Evolutionary conservation across 2,329 filamentous ascomycete genomes (phyloP), one percentile per base, ranked within the genome.

Genomic region (Chlorencoelia australis): DNA sequence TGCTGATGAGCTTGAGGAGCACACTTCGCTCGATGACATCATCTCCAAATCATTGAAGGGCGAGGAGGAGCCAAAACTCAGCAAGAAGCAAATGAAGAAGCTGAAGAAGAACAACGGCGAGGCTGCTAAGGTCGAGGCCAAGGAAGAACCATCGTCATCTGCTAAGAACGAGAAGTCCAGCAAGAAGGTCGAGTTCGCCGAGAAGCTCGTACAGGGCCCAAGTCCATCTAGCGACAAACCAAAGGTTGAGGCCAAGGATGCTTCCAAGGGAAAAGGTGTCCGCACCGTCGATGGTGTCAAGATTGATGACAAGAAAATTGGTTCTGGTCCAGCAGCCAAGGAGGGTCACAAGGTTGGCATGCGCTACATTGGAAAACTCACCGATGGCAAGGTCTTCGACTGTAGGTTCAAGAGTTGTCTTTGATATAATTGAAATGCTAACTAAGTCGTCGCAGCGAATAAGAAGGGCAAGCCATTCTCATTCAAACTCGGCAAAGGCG

Each of bases 111-210:
- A 96, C 72, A 85, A 94, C 60, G 91, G 89, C 50, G 82, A 95
- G 59, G 79, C 91, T 41, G 75, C 82, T 42, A 64, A 71, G 34
- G 65, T 67, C 29, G 73, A 79, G 52, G 59, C 64, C 30, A 69
- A 72, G 47, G 65, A 72, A 49, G 65, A 72, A 49, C 77, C 79
- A 60, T 66, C 74, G 42, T 45, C 55, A 27, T 45, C 60, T 9
- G 49, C 58, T 43, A 76, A 76, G 47, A 48, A 52, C 14, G 62
- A 61, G 47, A 78, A 79, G 70, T 67, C 69, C 39, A 82, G 83
- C 62, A 95, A 95, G 77, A 96, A 95, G 71, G 91, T 98, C 43
- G 86, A 94, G 63, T 98, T 98, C 61, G 89, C 91, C 58, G 95
- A 96, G 75, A 88, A 96, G 64, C 85, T 98, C 45, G 91, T 96